Percentiles rank a stretch among this genome's conserved stretches.
Evolutionary conservation across 352 stramenopile genomes (phyloP).

Genomic region (Phytophthora kernoviae): DNA sequence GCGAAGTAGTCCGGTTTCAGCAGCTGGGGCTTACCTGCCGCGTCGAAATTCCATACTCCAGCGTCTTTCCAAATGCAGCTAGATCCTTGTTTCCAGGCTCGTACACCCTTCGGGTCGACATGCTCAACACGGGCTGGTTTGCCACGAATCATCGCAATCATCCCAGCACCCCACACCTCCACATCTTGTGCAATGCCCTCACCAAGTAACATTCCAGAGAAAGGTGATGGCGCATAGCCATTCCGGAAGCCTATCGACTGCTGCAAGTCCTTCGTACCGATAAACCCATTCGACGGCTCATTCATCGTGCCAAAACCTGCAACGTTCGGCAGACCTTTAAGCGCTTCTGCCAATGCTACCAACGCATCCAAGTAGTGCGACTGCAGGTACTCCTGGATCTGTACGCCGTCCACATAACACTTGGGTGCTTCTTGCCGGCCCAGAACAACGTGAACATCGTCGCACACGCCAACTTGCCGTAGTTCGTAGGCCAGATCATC

Average conservation of each 20-base stretch:
- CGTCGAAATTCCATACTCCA: slow-evolving; percentile 63
- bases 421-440: slow-evolving; percentile 64
- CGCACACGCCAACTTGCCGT: slow-evolving; percentile 83
- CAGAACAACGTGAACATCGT: slow-evolving; percentile 94
- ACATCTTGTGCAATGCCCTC: slow-evolving; percentile 61
- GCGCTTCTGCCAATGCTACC: slow-evolving; percentile 51
- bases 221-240: slow-evolving; percentile 64
- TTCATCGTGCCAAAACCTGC: slow-evolving; percentile 91
- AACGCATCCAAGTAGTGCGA: slow-evolving; percentile 85
- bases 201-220: slow-evolving; percentile 78
- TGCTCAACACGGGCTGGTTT: slow-evolving; percentile 41
- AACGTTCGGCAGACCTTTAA: slow-evolving; percentile 77
- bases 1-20: slow-evolving; percentile 71
- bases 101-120: slow-evolving; percentile 52
- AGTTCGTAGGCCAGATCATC: slow-evolving; percentile 93
- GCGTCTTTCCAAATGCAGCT: slow-evolving; percentile 78
- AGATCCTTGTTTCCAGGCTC: slow-evolving; percentile 65
- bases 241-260: slow-evolving; percentile 54
- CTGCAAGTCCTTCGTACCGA: slow-evolving; percentile 55
- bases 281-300: slow-evolving; percentile 76
- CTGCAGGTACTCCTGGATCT: slow-evolving; percentile 88
- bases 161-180: slow-evolving; percentile 61
- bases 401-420: slow-evolving; percentile 69
- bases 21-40: slow-evolving; percentile 39
- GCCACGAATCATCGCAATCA: slow-evolving; percentile 61